Percentiles rank a stretch among this genome's conserved stretches.
Conservation (phyloP, 257 asterid genomes). For the Nemophila menziesii region DNA sequence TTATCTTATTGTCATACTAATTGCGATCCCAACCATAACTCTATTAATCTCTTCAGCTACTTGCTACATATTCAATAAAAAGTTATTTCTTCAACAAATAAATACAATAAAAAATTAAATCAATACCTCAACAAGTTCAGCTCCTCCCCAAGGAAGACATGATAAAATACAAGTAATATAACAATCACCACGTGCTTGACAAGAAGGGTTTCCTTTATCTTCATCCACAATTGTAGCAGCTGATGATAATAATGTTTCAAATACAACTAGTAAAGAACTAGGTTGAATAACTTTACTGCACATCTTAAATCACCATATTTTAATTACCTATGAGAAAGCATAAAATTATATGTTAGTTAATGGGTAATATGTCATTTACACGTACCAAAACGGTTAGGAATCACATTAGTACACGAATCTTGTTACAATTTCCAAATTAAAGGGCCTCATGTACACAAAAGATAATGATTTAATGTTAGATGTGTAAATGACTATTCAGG, state of each 20-base stretch:
- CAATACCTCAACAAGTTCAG: slow-evolving; percentile 92
- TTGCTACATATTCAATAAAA: slow-evolving; percentile 63
- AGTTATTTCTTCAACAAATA: neutral
- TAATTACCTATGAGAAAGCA: slow-evolving; percentile 2
- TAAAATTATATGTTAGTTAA: neutral
- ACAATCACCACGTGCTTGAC: slow-evolving; percentile 99
- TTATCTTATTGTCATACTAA: too few species aligned
- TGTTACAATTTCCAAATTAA: slow-evolving; percentile 54
- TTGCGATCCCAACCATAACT: slow-evolving; percentile 86
- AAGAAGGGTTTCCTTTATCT: slow-evolving; percentile 91
- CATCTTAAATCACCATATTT: slow-evolving; percentile 47
- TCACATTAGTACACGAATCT: slow-evolving; percentile 73
- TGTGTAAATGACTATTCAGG: too few species aligned
- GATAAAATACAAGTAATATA: slow-evolving; percentile 73
- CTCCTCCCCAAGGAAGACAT: slow-evolving; percentile 99
- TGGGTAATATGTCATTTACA: neutral
- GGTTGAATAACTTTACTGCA: slow-evolving; percentile 97
- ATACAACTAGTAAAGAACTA: slow-evolving; percentile 63
- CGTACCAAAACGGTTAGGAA: slow-evolving; percentile 85
- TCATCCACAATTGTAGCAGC: slow-evolving; percentile 97
- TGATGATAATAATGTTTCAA: slow-evolving; percentile 79
- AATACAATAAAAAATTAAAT: too few species aligned
- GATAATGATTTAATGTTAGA: neutral
- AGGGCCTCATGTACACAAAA: slow-evolving; percentile 55
- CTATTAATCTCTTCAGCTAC: slow-evolving; percentile 95